Base-by-base conservation (phyloP, 495 filamentous ascomycete genomes). In the Lophiotrema nucula region DNA sequence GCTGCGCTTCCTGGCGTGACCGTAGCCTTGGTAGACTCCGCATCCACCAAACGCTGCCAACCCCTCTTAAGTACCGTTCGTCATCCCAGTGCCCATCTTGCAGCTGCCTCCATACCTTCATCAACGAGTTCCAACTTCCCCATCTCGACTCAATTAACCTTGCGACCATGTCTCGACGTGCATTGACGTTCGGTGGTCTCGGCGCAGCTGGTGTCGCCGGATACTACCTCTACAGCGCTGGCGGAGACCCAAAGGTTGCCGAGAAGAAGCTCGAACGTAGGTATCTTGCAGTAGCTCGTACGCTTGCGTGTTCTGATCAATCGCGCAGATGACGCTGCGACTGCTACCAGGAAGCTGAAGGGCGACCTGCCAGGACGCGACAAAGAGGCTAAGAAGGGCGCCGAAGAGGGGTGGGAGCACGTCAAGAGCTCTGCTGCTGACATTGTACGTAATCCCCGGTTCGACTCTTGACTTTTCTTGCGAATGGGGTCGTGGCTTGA, bases 171-270 rank as follows among this genome's bases (percentile, higher is more conserved):
- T 47, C 52, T 18, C 47, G 64, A 11, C 42, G 56, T 27, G 5
- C 57, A 6, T 19, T 64, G 18, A 59, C 48, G 12, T 39, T 56
- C 47, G 58, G 24, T 35, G 89, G 83, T 58, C 66, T 83, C 45
- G 79, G 77, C 13, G 86, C 80, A 39, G 87, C 79, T 16, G 86
- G 83, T 53, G 83, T 82, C 35, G 77, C 82, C 39, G 92, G 86
- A 15, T 97, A 97, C 80, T 98, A 97, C 77, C 78, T 97, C 49
- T 97, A 96, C 74, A 78, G 75, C 21, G 88, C 92, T 0, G 91
- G 92, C 47, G 93, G 93, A 31, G 79, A 86, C 69, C 81, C 88
- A n/a, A 84, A 87, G 55, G 81, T 80, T 24, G 92, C 92, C 11
- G 81, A 87, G 79, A 88, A 92, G 76, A 73, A 91, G 57, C 78